These are phyloP conservation scores for Pseudogymnoascus destructans DNA, from an alignment of 2,329 filamentous ascomycete genomes.

Conservation along the genomic window DNA sequence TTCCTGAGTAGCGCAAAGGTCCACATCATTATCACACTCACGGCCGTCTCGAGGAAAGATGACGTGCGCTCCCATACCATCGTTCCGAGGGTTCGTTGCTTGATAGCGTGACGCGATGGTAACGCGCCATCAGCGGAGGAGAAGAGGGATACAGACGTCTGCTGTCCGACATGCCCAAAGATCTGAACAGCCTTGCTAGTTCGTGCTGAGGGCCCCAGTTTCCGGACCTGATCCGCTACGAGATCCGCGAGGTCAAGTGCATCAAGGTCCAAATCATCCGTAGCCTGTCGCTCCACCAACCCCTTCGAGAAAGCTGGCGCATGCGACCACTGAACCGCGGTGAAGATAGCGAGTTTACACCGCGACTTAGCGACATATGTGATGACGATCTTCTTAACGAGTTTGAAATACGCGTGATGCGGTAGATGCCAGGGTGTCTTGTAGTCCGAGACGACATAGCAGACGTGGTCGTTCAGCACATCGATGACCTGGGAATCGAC, in stretches of 20 bases:
- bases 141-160: slow-evolving; percentile 50
- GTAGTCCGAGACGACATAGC: slow-evolving; percentile 49
- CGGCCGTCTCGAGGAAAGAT: slow-evolving; percentile 62
- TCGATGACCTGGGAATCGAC: slow-evolving; percentile 81
- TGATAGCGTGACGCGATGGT: slow-evolving; percentile 44
- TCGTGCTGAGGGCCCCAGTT: slow-evolving; percentile 57
- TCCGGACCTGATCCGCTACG: slow-evolving; percentile 63
- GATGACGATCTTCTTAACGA: slow-evolving; percentile 85
- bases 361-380: slow-evolving; percentile 86
- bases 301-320: slow-evolving; percentile 47
- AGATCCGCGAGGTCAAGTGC: slow-evolving; percentile 64
- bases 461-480: slow-evolving; percentile 61
- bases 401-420: slow-evolving; percentile 61
- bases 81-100: slow-evolving; percentile 45
- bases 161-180: slow-evolving; percentile 61
- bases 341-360: slow-evolving; percentile 82
- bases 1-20: slow-evolving; percentile 52
- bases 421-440: slow-evolving; percentile 69
- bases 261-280: slow-evolving; percentile 60
- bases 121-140: slow-evolving; percentile 32
- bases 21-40: slow-evolving; percentile 68
- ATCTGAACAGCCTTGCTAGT: slow-evolving; percentile 69
- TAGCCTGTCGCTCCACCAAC: slow-evolving; percentile 55
- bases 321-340: slow-evolving; percentile 74
- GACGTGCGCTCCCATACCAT: slow-evolving; percentile 60